phyloP scores from a whole-genome alignment of 768 basidiomycete species.

The Trametes maxima region DNA sequence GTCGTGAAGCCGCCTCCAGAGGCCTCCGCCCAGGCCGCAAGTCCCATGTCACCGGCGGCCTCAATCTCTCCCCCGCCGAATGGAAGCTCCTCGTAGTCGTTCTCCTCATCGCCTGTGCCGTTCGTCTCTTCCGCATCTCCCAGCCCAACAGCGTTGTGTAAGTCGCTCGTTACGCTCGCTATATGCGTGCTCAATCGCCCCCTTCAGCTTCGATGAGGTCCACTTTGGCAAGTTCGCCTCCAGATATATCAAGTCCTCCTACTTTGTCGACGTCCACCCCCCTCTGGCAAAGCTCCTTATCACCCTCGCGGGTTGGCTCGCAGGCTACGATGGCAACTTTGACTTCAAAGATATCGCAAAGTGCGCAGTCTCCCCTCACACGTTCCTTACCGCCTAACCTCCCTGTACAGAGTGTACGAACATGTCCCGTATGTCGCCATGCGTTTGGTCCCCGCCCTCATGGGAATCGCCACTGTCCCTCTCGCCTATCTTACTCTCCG shows the following conservation, averaged over 20 bases:
- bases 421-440: slow-evolving; percentile 94
- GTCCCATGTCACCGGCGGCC: slow-evolving; percentile 53
- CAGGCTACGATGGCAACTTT: slow-evolving; percentile 89
- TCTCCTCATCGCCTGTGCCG: slow-evolving; percentile 69
- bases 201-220: slow-evolving; percentile 89
- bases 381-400: slow-evolving; percentile 1
- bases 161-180: slow-evolving; percentile 35
- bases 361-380: slow-evolving; percentile 45
- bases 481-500: slow-evolving; percentile 93
- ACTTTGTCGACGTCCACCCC: slow-evolving; percentile 95
- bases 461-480: slow-evolving; percentile 90
- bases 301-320: slow-evolving; percentile 85
- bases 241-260: slow-evolving; percentile 90
- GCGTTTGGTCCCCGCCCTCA: slow-evolving; percentile 90
- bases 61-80: slow-evolving; percentile 69
- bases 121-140: slow-evolving; percentile 85
- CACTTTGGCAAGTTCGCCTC: slow-evolving; percentile 98
- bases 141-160: slow-evolving; percentile 92
- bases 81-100: slow-evolving; percentile 73
- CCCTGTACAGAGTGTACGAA: slow-evolving; percentile 64
- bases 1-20: slow-evolving; percentile 68
- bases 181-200: slow-evolving; percentile 2
- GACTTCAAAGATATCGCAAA: slow-evolving; percentile 99
- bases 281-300: slow-evolving; percentile 96
- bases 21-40: slow-evolving; percentile 57